Percentiles rank a stretch among this genome's conserved stretches.
phyloP scores from a whole-genome alignment of 495 filamentous ascomycete genomes.

The Staphylotrichum longicolle region DNA sequence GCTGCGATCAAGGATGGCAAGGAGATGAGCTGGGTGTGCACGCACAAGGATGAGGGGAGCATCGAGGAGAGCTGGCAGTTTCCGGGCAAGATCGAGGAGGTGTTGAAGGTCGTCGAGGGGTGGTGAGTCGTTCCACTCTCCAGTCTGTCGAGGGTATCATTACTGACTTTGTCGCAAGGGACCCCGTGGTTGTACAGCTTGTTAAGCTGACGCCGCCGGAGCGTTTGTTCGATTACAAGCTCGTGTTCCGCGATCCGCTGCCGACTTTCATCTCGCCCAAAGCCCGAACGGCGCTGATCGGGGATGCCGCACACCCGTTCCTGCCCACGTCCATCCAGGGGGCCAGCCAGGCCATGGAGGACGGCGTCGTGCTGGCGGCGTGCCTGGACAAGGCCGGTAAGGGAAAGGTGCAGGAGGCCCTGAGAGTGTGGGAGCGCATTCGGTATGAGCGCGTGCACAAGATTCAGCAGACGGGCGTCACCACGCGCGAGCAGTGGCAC shows the following conservation, averaged over 20 bases:
- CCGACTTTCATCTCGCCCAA: slow-evolving; percentile 61
- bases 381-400: slow-evolving; percentile 51
- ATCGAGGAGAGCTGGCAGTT: slow-evolving; percentile 64
- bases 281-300: slow-evolving; percentile 59
- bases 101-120: slow-evolving; percentile 54
- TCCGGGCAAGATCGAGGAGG: slow-evolving; percentile 58
- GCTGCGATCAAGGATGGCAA: slow-evolving; percentile 58
- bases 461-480: slow-evolving; percentile 58
- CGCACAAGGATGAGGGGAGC: slow-evolving; percentile 49
- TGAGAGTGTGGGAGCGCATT: slow-evolving; percentile 48
- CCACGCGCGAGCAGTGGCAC: slow-evolving; percentile 60
- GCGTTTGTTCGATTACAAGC: slow-evolving; percentile 65
- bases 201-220: slow-evolving; percentile 58
- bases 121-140: slow-evolving; percentile 35
- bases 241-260: slow-evolving; percentile 67
- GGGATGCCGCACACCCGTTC: slow-evolving; percentile 72
- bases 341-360: slow-evolving; percentile 68
- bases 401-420: slow-evolving; percentile 26
- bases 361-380: slow-evolving; percentile 63
- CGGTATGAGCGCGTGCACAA: slow-evolving; percentile 53
- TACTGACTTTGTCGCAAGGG: slow-evolving; percentile 31
- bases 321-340: slow-evolving; percentile 70
- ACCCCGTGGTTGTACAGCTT: slow-evolving; percentile 58
- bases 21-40: slow-evolving; percentile 70
- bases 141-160: too few species aligned